These are phyloP conservation scores for Vaccinium vitisidaea DNA, from an alignment of 148 eudicot genomes.

Conservation along the genomic window DNA sequence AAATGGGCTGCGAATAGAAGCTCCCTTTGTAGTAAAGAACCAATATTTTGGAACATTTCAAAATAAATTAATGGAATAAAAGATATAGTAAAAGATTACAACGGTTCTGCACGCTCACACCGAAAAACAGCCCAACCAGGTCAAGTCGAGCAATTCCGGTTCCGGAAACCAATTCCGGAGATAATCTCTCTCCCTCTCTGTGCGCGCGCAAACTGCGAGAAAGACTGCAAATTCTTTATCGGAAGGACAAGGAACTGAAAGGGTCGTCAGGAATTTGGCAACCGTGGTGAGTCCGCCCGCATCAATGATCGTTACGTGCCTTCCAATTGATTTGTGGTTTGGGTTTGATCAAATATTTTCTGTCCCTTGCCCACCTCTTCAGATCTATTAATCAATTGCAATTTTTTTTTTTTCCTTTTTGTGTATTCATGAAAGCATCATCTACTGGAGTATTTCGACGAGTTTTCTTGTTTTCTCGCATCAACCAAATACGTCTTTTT, in stretches of 20 bases:
- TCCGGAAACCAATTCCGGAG: neutral
- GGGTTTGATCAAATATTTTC: neutral
- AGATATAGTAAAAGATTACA: too few species aligned
- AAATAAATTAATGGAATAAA: too few species aligned
- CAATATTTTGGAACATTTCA: too few species aligned
- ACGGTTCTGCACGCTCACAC: too few species aligned
- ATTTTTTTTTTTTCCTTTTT: neutral
- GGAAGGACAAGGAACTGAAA: neutral
- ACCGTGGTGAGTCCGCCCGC: neutral
- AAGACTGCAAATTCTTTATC: neutral
- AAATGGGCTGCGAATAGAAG: too few species aligned
- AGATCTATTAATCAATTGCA: neutral
- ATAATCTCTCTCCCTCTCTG: neutral
- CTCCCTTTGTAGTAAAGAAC: too few species aligned
- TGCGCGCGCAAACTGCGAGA: too few species aligned
- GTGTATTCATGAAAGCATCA: neutral
- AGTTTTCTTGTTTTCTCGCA: neutral
- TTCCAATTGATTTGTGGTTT: neutral
- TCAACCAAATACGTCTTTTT: neutral
- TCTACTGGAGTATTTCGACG: neutral
- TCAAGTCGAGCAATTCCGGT: neutral
- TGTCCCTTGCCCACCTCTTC: neutral
- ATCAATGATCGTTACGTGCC: neutral
- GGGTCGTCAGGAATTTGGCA: neutral
- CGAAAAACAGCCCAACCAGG: neutral